Conservation (phyloP, 2,329 filamentous ascomycete species). For the Pseudogymnoascus sp. region DNA sequence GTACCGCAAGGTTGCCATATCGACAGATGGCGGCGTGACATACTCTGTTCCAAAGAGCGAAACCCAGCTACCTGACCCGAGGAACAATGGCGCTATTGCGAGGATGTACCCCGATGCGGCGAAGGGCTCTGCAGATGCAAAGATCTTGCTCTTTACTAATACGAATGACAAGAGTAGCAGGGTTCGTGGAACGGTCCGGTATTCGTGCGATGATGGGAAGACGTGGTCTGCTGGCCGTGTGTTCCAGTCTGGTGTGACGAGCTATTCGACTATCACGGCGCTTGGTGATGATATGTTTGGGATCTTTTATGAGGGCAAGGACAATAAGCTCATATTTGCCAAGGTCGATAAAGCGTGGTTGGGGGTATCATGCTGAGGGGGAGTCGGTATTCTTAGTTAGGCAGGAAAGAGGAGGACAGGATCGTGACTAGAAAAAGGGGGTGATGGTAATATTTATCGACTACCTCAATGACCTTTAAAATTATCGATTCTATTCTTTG, state of each 20-base stretch:
- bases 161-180: background rate
- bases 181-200: background rate
- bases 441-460: background rate
- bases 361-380: background rate
- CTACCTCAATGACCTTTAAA: background rate
- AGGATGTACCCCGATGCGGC: background rate
- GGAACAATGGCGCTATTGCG: background rate
- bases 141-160: slow-evolving; percentile 7
- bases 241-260: background rate
- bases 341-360: background rate
- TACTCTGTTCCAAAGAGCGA: background rate
- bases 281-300: background rate
- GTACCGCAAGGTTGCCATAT: background rate
- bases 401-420: background rate
- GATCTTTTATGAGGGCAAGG: background rate
- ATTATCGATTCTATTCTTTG: background rate
- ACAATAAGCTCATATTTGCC: background rate
- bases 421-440: background rate
- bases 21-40: background rate
- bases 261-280: slow-evolving; percentile 1
- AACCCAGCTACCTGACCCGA: background rate
- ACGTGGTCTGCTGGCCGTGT: background rate
- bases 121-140: background rate
- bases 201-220: slow-evolving; percentile 4
- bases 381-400: background rate